Base-by-base conservation (phyloP, 2,329 filamentous ascomycete species). In the Pseudogymnoascus sp. region DNA sequence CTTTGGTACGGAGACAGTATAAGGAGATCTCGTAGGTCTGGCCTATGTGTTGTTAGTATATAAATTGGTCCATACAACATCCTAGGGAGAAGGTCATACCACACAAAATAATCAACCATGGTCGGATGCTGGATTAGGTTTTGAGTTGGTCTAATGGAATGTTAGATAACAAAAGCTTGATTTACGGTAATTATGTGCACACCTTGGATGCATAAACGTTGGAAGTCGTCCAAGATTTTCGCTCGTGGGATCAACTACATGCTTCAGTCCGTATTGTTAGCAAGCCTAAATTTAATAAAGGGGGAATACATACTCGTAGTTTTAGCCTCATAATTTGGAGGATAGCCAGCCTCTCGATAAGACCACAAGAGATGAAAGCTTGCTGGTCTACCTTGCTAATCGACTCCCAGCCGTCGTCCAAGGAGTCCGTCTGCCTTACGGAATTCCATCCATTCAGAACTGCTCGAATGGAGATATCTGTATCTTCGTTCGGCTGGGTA, bases 381-480 rank as follows among this genome's bases (percentile, higher is more conserved):
- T 56, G 50, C 28, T 56, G 50, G 11, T 56, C 50, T 33, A 56
- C 50, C 28, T 33, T 35, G 10, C 50, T 21, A 56, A 56, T 56
- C 12, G 50, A 56, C 28, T 56, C 50, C 50, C 50, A 56, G 4
- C 50, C 50, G 3, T 56, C 16, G 4, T 56, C 50, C 28, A 56
- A 56, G 16, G 28, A 12, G 28, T 33, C 28, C n/a, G 50, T 33
- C 25, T 56, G 50, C 11, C 16, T 56, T 5, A 56, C 50, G 1
- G 25, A 56, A 33, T 33, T 56, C 50, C 50, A 56, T 14, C 50
- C 50, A 56, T 56, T 56, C 28, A 56, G 5, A 56, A 56, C 50
- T 33, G 50, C 50, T 56, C 50, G n/a, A 11, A 56, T 56, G 16
- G 50, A 25, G n/a, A 56, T 56, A 56, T 56, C 50, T 18, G 25